Base-by-base conservation (phyloP, 805 yeast species). In the Saccharomycopsis synnaedendra region DNA sequence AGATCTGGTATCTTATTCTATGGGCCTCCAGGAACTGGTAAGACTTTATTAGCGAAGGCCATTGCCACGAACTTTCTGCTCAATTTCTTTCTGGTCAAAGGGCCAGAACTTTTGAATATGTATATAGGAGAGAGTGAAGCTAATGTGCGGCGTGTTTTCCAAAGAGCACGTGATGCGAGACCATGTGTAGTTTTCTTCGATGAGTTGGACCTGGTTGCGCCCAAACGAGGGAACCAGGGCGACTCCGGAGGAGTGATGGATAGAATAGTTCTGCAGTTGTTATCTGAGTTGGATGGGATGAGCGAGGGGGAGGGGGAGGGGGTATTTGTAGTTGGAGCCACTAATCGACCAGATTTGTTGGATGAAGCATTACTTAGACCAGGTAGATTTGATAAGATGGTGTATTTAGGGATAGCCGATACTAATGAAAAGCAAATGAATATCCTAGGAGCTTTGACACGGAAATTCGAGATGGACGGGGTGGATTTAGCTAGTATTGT, bases 191-290 rank as follows among this genome's bases (percentile, higher is more conserved):
- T 93, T 11, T 93, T 93, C 64, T 93, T 93, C 60, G 98, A 93
- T 67, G 98, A 93, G 66, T 72, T 93, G 64, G 98, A 93, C 65
- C 88, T 97, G 1, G 97, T 93, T 1, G 98, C 98, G 0, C 97
- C 97, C 2, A 90, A 93, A 62, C 80, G 97, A 69, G 98, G 98
- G 32, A 89, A 90, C 61, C 97, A 93, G 60, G 97, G 98, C 29
- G 98, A 93, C 64, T 88, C 97, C 3, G 97, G 97, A 11, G 98
- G 97, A 56, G 97, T 93, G 3, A 93, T 93, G 98, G 98, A 93
- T 61, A 76, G 98, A 63, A 93, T 93, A 54, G 98, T 93, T 0
- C 89, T 97, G 0, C 98, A 93, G 63, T 67, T 93, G 38, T 69
- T 93, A 45, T 96, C 97, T 0, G 98, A 93, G 62, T 69, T 93